Conservation (phyloP, 257 asterid species). For the Solanum ossicruentum region DNA sequence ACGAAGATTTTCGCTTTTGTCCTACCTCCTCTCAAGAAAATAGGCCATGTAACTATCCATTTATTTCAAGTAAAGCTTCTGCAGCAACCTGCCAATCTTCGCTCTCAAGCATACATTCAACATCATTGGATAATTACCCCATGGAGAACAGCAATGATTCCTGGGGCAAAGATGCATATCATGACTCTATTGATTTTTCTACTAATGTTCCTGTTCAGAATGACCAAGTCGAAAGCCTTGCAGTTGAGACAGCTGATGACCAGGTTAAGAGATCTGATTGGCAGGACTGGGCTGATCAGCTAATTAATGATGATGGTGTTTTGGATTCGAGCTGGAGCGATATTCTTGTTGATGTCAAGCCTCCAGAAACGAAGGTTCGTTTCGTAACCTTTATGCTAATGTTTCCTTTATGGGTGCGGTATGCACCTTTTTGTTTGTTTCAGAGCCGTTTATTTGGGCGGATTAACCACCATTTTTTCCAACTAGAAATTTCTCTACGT, state of each 20-base stretch:
- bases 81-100: constrained; percentile 13
- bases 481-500: neutral
- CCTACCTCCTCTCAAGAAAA: constrained; percentile 19
- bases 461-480: neutral
- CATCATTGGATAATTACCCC: constrained; percentile 12
- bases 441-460: neutral
- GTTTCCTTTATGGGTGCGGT: neutral
- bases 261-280: constrained; percentile 36
- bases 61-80: constrained; percentile 23
- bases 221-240: constrained; percentile 27
- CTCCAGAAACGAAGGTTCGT: constrained; percentile 59
- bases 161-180: constrained; percentile 28
- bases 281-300: constrained; percentile 66
- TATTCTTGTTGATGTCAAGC: constrained; percentile 47
- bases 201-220: constrained; percentile 12
- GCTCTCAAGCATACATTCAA: constrained; percentile 12
- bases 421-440: neutral
- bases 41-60: constrained; percentile 13
- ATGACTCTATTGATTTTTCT: constrained; percentile 28
- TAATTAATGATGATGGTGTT: constrained; percentile 40
- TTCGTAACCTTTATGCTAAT: neutral
- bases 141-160: constrained; percentile 12
- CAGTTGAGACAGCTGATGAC: constrained; percentile 25
- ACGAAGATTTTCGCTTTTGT: constrained; percentile 15
- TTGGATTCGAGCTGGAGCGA: constrained; percentile 51